phyloP scores from a whole-genome alignment of 768 basidiomycete genomes.

The Mycena filopes region DNA sequence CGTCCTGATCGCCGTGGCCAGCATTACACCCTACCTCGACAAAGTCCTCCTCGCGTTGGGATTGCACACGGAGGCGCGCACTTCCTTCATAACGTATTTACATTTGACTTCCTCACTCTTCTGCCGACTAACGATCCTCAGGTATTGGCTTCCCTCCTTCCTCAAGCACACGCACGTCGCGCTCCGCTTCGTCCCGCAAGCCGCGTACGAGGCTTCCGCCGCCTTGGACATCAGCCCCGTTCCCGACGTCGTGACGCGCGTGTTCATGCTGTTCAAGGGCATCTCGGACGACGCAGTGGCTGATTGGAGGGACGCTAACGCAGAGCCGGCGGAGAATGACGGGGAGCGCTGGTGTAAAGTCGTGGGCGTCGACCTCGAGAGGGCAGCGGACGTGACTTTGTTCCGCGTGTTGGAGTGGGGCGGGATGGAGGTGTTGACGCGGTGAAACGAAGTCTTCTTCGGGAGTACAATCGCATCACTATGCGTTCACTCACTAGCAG shows the following conservation, averaged over 20 bases:
- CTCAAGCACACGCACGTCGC: slow-evolving; percentile 52
- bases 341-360: slow-evolving; percentile 44
- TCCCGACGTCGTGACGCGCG: too few species aligned
- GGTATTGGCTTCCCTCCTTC: slow-evolving; percentile 58
- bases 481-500: too few species aligned
- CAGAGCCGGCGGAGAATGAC: slow-evolving; percentile 33
- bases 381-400: slow-evolving; percentile 39
- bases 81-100: slow-evolving; percentile 57
- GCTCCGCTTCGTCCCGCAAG: slow-evolving; percentile 58
- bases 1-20: slow-evolving; percentile 41
- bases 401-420: too few species aligned
- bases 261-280: slow-evolving; percentile 60
- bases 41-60: slow-evolving; percentile 43
- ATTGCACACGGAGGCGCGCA: too few species aligned
- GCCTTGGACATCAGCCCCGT: slow-evolving; percentile 47
- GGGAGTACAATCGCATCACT: too few species aligned
- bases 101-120: too few species aligned
- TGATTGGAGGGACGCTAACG: slow-evolving; percentile 42
- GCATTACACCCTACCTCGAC: slow-evolving; percentile 51
- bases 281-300: slow-evolving; percentile 37
- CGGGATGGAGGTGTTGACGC: slow-evolving; percentile 54
- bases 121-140: slow-evolving; percentile 21
- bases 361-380: slow-evolving; percentile 46
- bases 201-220: slow-evolving; percentile 52
- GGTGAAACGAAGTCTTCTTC: too few species aligned